Evolutionary conservation across 495 filamentous ascomycete species (phyloP), one percentile per base, ranked within the genome.

Genomic region (Penicillium coprophilum): DNA sequence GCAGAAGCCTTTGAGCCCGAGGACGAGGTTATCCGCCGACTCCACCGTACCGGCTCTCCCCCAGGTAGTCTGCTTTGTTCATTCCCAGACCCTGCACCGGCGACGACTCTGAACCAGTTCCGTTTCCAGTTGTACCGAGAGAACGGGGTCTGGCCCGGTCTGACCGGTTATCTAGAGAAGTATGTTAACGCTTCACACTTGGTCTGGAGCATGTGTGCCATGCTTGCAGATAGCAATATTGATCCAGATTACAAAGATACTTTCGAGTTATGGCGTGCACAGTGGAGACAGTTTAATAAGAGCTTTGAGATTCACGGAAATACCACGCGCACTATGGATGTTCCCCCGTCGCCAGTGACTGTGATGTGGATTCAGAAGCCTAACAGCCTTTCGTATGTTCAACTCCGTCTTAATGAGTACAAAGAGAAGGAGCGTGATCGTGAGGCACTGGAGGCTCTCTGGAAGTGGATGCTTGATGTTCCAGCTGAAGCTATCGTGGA

Each of bases 181-280:
- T 51, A 39, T 15, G 23, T 40, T 1, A 27, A 34, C 20, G 34
- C 34, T 2, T 19, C 49, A 0, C 49, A 51, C 10, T 6, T 51
- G 4, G 49, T 51, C 6, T 51, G 49, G 49, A 39, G 36, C 5
- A 51, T 51, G 49, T 51, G 49, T 13, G 32, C 49, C 30, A 0
- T 17, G 5, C 49, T 51, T 28, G 34, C 49, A 4, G 34, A 51
- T 24, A 40, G 24, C 5, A 19, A n/a, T 13, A 19, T 39, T 4
- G 49, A 51, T 15, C 34, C 49, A 2, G 36, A 51, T 1, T 51
- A 34, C 34, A 51, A n/a, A 2, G 24, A 19, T 17, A 40, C 24
- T 1, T 51, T 51, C 13, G 36, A 40, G n/a, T 40, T 51, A 21
- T 51, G 36, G 23, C 34, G 36, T 0, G 23, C 49, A 15, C 34